Base-by-base conservation (phyloP, 1,284 basidiomycete genomes). In the Melampsora occidentalis region DNA sequence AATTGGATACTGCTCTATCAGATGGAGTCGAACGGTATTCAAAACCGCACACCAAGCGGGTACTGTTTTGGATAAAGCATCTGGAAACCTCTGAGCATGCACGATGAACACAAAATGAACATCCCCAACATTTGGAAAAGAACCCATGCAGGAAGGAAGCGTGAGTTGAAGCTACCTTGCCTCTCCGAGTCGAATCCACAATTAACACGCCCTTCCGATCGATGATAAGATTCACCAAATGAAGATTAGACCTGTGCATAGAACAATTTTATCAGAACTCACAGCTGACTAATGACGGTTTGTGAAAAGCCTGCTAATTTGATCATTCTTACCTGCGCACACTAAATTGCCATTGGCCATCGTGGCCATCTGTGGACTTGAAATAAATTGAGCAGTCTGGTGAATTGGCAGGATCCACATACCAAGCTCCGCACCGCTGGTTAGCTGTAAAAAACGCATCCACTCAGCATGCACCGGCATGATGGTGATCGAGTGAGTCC, bases 301-400 rank as follows among this genome's bases (percentile, higher is more conserved):
- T 59, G 1, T 22, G 28, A 20, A 35, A 59, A 25, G 28, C 10
- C 16, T 33, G 18, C 33, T 2, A 42, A 5, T 12, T 16, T 39
- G 12, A 18, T n/a, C n/a, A 10, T 28, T n/a, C 28, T 22, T 22
- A 20, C 33, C 48, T 69, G 42, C 31, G 31, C 20, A 57, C 20
- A 18, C 22, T 46, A 25, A 73, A 80, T 16, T 65, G 65, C 79
- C 84, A 80, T 70, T 85, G 83, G 69, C 88, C 87, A 78, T 88
- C 90, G 81, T 98, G 96, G 0, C 96, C 96, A 80, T 99, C 96
- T 0, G 95, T 97, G 0, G 94, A 96, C 83, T 99, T 99, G 87
- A 97, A 98, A 85, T 99, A 98, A 80, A 90, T 89, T 69, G 88
- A 86, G 63, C 70, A 71, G 48, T 51, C 49, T 16, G 62, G 42